Percentiles rank a stretch among this genome's conserved stretches.
Conservation (phyloP, 2,329 filamentous ascomycete species). For the Pseudogymnoascus sp. region DNA sequence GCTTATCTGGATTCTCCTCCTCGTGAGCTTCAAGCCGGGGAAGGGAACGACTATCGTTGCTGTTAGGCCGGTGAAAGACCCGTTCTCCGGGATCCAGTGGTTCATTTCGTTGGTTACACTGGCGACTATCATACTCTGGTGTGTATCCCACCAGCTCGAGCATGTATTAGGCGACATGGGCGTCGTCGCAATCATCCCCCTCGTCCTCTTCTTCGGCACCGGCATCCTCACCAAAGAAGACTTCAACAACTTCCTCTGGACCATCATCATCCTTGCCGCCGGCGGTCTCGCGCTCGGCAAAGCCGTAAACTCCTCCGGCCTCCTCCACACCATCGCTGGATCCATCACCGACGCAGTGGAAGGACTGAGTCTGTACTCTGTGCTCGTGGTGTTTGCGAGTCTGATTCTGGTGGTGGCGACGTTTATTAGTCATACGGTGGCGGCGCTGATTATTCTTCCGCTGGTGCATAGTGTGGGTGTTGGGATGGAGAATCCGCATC, state of each 20-base stretch:
- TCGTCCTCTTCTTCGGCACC: conserved; percentile 92
- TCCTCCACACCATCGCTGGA: conserved; percentile 79
- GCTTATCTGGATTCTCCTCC: conserved; percentile 79
- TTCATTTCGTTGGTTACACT: conserved; percentile 84
- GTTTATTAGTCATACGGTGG: conserved; percentile 96
- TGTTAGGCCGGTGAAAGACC: conserved; percentile 82
- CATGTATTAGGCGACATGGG: conserved; percentile 93
- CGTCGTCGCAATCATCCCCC: conserved; percentile 91
- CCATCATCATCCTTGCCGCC: conserved; percentile 95
- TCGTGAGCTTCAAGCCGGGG: conserved; percentile 78
- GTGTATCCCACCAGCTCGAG: conserved; percentile 82
- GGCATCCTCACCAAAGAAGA: conserved; percentile 97
- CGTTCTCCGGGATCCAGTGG: conserved; percentile 81
- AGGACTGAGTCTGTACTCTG: conserved; percentile 73
- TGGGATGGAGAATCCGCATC: conserved; percentile 80
- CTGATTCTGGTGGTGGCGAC: conserved; percentile 90
- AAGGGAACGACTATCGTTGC: conserved; percentile 83
- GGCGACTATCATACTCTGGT: conserved; percentile 84
- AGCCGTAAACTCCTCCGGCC: conserved; percentile 84
- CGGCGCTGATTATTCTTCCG: conserved; percentile 87
- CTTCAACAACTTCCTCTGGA: conserved; percentile 99
- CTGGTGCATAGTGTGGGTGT: conserved; percentile 80
- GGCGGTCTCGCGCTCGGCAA: conserved; percentile 89
- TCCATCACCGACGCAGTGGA: conserved; percentile 67
- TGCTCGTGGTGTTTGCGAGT: conserved; percentile 75